A percentile compares a stretch with the other conserved stretches of the same genome.
Evolutionary conservation across 306 rosid genomes (phyloP).

Genomic region (Glycine latifolia): DNA sequence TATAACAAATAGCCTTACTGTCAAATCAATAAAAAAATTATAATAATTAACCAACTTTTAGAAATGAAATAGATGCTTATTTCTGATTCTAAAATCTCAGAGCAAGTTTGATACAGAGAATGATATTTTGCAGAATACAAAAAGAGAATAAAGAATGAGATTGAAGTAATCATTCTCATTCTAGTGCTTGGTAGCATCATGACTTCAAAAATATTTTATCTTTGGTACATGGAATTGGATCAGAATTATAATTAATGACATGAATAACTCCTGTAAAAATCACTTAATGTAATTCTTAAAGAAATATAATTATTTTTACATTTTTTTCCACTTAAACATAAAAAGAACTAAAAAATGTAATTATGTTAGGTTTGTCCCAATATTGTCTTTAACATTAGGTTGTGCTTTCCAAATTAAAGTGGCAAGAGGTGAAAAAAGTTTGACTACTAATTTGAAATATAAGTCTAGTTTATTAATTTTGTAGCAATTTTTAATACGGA

Average conservation of each 20-base stretch:
- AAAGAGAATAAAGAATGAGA: neutral
- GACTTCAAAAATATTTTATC: conserved; percentile 10
- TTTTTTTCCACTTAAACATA: neutral
- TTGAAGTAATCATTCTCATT: conserved; percentile 24
- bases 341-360: neutral
- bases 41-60: neutral
- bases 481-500: conserved; percentile 5
- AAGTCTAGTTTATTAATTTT: neutral
- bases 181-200: conserved; percentile 2
- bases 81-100: conserved; percentile 13
- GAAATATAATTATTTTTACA: neutral
- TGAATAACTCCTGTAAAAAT: conserved; percentile 4
- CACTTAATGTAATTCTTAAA: neutral
- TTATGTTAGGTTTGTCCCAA: conserved; percentile 10
- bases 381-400: neutral
- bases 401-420: neutral
- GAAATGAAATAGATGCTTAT: neutral
- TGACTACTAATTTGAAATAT: neutral
- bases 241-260: neutral
- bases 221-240: conserved; percentile 29
- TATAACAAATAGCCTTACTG: conserved; percentile 6
- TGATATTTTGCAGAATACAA: neutral
- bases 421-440: neutral
- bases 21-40: conserved; percentile 15
- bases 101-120: neutral